Evolutionary conservation across 1,139 yeast species (phyloP).

Genomic region (Saccharomyces hybrid): DNA sequence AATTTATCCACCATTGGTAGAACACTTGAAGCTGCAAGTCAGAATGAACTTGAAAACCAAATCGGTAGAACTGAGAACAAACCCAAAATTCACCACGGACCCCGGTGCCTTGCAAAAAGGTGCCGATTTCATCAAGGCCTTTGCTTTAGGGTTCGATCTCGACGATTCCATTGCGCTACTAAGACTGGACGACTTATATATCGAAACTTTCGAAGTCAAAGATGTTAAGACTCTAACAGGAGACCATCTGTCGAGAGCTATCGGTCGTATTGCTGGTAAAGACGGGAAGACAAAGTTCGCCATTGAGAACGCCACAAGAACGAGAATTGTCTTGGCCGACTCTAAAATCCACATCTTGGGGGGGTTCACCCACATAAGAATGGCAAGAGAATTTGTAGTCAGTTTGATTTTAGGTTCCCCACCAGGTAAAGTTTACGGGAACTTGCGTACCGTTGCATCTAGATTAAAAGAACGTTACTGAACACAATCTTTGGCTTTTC

Average conservation of each 20-base stretch:
- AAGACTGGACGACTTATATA: constrained; percentile 89
- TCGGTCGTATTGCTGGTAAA: constrained; percentile 98
- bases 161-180: constrained; percentile 94
- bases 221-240: constrained; percentile 94
- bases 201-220: constrained; percentile 92
- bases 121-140: constrained; percentile 91
- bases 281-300: constrained; percentile 98
- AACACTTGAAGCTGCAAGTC: constrained; percentile 87
- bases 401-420: constrained; percentile 94
- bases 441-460: constrained; percentile 91
- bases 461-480: constrained; percentile 93
- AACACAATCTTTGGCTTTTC: background rate
- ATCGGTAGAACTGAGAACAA: constrained; percentile 81
- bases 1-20: constrained; percentile 91
- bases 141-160: constrained; percentile 89
- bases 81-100: constrained; percentile 70
- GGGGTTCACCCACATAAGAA: constrained; percentile 91
- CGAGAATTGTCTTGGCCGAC: constrained; percentile 95
- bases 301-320: constrained; percentile 94
- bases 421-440: constrained; percentile 96
- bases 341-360: constrained; percentile 93
- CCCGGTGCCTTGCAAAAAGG: constrained; percentile 95
- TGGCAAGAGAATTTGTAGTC: constrained; percentile 96
- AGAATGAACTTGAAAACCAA: constrained; percentile 85
- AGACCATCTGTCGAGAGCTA: constrained; percentile 95